These are phyloP conservation scores for Lactuca sativa DNA, from an alignment of 129 eudicot species.

Conservation along the genomic window DNA sequence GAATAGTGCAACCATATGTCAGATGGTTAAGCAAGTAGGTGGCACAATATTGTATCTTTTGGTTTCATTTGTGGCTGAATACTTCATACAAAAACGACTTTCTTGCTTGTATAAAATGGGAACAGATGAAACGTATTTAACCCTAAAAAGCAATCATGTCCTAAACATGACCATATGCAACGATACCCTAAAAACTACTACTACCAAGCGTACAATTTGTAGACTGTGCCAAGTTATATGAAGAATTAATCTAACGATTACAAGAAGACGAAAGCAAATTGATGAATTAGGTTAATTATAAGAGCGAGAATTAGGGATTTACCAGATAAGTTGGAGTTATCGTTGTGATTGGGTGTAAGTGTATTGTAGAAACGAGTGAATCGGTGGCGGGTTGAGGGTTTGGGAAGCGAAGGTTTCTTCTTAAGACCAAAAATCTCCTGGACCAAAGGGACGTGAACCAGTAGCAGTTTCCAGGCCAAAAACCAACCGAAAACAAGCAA, in stretches of 20 bases:
- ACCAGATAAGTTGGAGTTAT: slow-evolving; percentile 12
- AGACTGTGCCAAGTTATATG: background rate
- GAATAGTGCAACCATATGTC: background rate
- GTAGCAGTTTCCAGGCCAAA: slow-evolving; percentile 79
- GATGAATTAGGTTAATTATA: background rate
- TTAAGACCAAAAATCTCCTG: slow-evolving; percentile 81
- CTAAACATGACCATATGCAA: background rate
- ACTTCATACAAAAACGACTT: background rate
- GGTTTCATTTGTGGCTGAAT: background rate
- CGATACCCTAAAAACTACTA: background rate
- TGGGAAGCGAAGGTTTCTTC: slow-evolving; percentile 56
- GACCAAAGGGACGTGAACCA: slow-evolving; percentile 88
- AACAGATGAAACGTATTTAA: background rate
- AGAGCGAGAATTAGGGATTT: background rate
- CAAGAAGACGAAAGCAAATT: background rate
- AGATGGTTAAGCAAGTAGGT: background rate
- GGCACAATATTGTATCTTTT: background rate
- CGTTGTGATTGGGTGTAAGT: slow-evolving; percentile 15
- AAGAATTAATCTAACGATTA: slow-evolving; percentile 7
- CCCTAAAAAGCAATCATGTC: background rate
- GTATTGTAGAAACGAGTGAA: slow-evolving; percentile 54
- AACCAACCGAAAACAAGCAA: slow-evolving; percentile 61
- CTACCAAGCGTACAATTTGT: slow-evolving; percentile 3
- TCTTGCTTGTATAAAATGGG: background rate
- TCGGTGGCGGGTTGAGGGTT: slow-evolving; percentile 49